Conservation (phyloP, 805 yeast genomes). For the Saccharomycopsis sp. region DNA sequence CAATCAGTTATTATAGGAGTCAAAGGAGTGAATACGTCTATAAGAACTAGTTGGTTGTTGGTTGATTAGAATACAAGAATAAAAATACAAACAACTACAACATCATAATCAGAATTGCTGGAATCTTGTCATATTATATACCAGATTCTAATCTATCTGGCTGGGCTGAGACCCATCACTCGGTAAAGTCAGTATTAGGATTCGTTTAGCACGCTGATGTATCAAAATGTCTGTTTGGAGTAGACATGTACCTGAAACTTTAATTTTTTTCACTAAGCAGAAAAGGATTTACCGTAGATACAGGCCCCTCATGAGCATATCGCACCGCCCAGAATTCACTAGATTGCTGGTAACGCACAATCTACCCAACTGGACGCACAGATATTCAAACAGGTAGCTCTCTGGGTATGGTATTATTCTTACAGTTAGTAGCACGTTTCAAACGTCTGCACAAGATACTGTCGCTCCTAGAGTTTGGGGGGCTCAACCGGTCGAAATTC, state of each 20-base stretch:
- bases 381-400: neutral
- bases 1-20: neutral
- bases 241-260: neutral
- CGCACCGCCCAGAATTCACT: neutral
- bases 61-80: neutral
- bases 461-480: too few relatives aligned
- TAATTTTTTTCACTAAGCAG: neutral
- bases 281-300: neutral
- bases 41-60: neutral
- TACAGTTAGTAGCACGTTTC: too few relatives aligned
- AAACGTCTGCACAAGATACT: too few relatives aligned
- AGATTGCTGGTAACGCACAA: neutral
- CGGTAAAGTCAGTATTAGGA: neutral
- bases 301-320: neutral
- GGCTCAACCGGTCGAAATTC: neutral
- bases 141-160: neutral
- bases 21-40: neutral
- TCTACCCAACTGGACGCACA: neutral
- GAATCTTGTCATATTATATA: neutral
- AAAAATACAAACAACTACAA: neutral
- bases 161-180: neutral
- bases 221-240: neutral
- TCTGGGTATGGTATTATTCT: too few relatives aligned
- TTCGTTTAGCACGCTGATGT: neutral
- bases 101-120: neutral